Evolutionary conservation across 306 rosid genomes (phyloP), one percentile per base, ranked within the genome.

Genomic region (Glycine soja): DNA sequence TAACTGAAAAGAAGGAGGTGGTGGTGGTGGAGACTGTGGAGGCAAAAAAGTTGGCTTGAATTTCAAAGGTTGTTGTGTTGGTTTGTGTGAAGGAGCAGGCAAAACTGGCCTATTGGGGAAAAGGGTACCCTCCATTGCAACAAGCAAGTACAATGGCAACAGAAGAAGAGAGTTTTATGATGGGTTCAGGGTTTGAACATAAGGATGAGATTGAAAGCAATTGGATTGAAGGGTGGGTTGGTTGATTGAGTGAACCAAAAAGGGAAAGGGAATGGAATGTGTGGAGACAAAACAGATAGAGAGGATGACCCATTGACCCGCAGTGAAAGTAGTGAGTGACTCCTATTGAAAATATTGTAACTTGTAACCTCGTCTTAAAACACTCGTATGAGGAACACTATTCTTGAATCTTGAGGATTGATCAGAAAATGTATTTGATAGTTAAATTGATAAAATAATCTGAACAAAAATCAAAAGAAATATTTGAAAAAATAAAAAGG

Each of bases 101-200:
- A 79, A 77, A 3, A 81, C 69, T 43, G 98, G 98, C 54, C 89
- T 84, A 51, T 80, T 83, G 24, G 97, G 94, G 79, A 95, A 90
- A 73, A 90, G 76, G 3, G 92, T 81, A 24, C 97, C 97, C 76
- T 93, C 99, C 99, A 95, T 95, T 70, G 65, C 43, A 10, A 61
- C 12, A 12, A 30, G 64, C n/a, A 79, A 67, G 43, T 45, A 61
- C n/a, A 65, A 43, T 13, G 14, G 72, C 5, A 48, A 18, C 9
- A 64, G 82, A 56, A 45, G 50, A 54, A 36, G 40, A 36, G 53
- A 43, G 19, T 13, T 32, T 13, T 16, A 9, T 12, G 57, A 24
- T 24, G 30, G 30, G 30, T 24, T 24, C 30, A 24, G 57, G 45
- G 46, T 79, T 79, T 45, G 63, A 0, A 34, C 62, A 15, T 79